These are phyloP conservation scores for Wickerhamiella occidentalis DNA, from an alignment of 805 yeast species.

Conservation along the genomic window DNA sequence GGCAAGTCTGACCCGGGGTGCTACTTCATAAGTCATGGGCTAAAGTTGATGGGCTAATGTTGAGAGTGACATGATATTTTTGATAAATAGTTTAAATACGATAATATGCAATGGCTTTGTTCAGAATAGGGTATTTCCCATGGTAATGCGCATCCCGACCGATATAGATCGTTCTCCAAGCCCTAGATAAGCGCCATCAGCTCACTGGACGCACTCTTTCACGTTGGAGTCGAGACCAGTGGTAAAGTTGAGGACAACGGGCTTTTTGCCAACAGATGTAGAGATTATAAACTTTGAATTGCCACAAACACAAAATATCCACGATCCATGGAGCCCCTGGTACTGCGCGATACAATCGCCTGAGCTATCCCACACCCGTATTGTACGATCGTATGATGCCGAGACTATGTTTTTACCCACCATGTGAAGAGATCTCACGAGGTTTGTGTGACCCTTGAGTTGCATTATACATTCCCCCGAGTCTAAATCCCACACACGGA, in stretches of 20 bases:
- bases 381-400: conserved; percentile 29
- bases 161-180: too few species aligned
- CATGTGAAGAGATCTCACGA: conserved; percentile 45
- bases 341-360: conserved; percentile 22
- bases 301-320: conserved; percentile 27
- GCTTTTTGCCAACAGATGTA: conserved; percentile 26
- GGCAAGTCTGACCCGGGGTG: too few species aligned
- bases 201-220: not conserved
- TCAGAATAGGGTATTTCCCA: too few species aligned
- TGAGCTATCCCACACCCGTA: conserved; percentile 28
- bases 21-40: too few species aligned
- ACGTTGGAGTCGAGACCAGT: conserved; percentile 21
- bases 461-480: conserved; percentile 59
- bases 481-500: conserved; percentile 75
- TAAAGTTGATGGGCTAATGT: too few species aligned
- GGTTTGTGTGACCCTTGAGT: conserved; percentile 72
- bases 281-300: conserved; percentile 25
- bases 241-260: conserved; percentile 27
- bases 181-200: too few species aligned
- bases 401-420: conserved; percentile 24
- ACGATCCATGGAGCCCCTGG: conserved; percentile 26
- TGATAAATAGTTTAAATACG: not conserved
- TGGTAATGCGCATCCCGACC: too few species aligned
- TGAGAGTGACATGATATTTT: too few species aligned
- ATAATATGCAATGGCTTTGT: not conserved